Base-by-base conservation (phyloP, 2,329 filamentous ascomycete species). In the Orbilia javanica region DNA sequence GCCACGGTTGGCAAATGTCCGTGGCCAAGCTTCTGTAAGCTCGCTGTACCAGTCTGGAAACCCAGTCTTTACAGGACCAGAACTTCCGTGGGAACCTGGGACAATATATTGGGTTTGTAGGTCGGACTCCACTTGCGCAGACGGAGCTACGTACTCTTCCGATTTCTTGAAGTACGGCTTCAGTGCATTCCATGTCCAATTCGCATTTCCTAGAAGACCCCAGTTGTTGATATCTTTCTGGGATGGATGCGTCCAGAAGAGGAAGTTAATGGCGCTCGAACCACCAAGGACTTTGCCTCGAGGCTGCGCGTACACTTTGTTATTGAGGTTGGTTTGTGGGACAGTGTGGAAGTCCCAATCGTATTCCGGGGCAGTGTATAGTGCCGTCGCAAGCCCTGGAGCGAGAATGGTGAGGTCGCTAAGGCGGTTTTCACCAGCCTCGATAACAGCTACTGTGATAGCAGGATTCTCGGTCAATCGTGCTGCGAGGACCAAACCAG, bases 151-250 rank as follows among this genome's bases (percentile, higher is more conserved):
- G 18, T 76, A 88, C 0, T 83, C 85, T 80, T 88, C 87, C 2
- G 85, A 85, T 73, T 84, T 87, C 71, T 86, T 87, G 81, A 88
- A 88, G 80, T 84, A 88, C 0, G 86, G 86, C 27, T 86, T 88
- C 7, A 76, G 34, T 4, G 65, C 72, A 62, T 52, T 70, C 72
- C 72, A 76, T 34, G 63, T 70, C 72, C 72, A 76, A 34, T 53
- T 62, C 11, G 65, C 65, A 20, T 76, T 76, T 10, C 72, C 72
- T 10, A 76, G 25, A 3, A 44, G 22, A 1, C 72, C 72, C 72
- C 72, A 76, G 15, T 76, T 70, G 11, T 76, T 65, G 34, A 76
- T 76, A 53, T 76, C 72, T 34, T 76, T 76, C 72, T 65, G 72
- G 10, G 72, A 76, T 7, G 72, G 57, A 25, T 76, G 72, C 7